Percentiles rank a stretch among this genome's conserved stretches.
Conservation (phyloP, 2,329 filamentous ascomycete species). For the Colletotrichum coccodes region DNA sequence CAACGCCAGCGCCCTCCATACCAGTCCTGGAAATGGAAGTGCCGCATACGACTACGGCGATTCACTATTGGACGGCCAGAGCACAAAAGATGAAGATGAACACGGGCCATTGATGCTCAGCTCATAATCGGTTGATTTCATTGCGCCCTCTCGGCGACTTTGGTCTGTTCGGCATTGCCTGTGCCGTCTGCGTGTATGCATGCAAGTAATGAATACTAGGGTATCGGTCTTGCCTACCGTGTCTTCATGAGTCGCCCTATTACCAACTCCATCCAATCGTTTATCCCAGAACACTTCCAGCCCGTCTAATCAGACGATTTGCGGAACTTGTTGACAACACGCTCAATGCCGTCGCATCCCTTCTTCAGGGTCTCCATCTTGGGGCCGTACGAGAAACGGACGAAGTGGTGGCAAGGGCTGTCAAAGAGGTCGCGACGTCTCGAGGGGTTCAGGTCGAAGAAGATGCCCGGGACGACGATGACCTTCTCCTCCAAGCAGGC, state of each 20-base stretch:
- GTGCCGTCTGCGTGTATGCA: neutral
- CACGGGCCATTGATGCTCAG: too few relatives aligned
- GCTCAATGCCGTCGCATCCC: slow-evolving; percentile 86
- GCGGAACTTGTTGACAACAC: slow-evolving; percentile 75
- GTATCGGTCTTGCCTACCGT: neutral
- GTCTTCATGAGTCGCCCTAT: neutral
- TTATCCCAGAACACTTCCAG: neutral
- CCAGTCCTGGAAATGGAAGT: too few relatives aligned
- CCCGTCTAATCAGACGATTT: slow-evolving; percentile 40
- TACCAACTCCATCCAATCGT: neutral
- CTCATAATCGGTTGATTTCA: neutral
- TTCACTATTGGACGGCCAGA: too few relatives aligned
- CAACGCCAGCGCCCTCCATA: too few relatives aligned
- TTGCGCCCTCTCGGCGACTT: neutral
- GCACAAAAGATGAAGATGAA: too few relatives aligned
- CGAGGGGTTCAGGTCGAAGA: slow-evolving; percentile 95
- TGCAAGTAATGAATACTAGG: neutral
- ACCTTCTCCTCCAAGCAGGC: slow-evolving; percentile 93
- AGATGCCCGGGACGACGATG: slow-evolving; percentile 96
- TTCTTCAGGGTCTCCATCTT: slow-evolving; percentile 81
- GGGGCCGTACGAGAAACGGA: slow-evolving; percentile 86
- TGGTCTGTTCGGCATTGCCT: neutral
- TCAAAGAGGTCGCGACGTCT: slow-evolving; percentile 93
- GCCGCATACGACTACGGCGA: too few relatives aligned
- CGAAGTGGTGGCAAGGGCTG: slow-evolving; percentile 92